Evolutionary conservation across 1,139 yeast genomes (phyloP).

Genomic region (Lizanozyma gosingica): DNA sequence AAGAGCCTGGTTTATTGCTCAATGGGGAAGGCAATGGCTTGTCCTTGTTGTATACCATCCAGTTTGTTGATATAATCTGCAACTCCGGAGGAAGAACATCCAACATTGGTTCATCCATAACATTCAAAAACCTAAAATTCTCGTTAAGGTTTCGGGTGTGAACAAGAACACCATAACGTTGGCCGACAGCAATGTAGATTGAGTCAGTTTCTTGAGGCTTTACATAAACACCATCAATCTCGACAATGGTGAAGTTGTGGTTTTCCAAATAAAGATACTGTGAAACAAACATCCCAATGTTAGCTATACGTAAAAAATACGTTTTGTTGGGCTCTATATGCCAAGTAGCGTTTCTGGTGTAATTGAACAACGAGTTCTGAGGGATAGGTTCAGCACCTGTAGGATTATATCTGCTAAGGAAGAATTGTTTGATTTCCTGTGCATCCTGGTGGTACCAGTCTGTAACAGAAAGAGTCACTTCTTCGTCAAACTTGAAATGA

Average conservation of each 20-base stretch:
- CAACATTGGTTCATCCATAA: slow-evolving; percentile 57
- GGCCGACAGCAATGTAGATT: slow-evolving; percentile 62
- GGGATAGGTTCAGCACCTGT: slow-evolving; percentile 83
- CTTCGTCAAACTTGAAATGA: slow-evolving; percentile 54
- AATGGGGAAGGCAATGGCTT: slow-evolving; percentile 13
- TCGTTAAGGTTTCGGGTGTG: slow-evolving; percentile 40
- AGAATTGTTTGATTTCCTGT: slow-evolving; percentile 33
- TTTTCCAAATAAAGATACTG: slow-evolving; percentile 63
- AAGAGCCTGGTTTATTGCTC: slow-evolving; percentile 6
- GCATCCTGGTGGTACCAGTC: slow-evolving; percentile 58
- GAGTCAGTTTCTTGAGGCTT: slow-evolving; percentile 49
- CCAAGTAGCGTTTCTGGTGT: slow-evolving; percentile 50
- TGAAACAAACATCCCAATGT: slow-evolving; percentile 64
- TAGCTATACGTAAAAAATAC: slow-evolving; percentile 53
- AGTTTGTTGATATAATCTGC: slow-evolving; percentile 45
- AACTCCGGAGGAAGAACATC: slow-evolving; percentile 53
- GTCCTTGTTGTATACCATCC: slow-evolving; percentile 37
- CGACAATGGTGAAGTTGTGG: slow-evolving; percentile 59
- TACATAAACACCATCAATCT: slow-evolving; percentile 64
- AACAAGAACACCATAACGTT: slow-evolving; percentile 56
- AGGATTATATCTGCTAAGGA: slow-evolving; percentile 59
- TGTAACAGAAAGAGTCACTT: slow-evolving; percentile 43
- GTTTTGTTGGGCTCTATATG: slow-evolving; percentile 52
- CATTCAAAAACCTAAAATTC: slow-evolving; percentile 56
- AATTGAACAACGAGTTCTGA: slow-evolving; percentile 54